Conservation (phyloP, 176 grass and related monocot genomes). For the Juncus inflexus region DNA sequence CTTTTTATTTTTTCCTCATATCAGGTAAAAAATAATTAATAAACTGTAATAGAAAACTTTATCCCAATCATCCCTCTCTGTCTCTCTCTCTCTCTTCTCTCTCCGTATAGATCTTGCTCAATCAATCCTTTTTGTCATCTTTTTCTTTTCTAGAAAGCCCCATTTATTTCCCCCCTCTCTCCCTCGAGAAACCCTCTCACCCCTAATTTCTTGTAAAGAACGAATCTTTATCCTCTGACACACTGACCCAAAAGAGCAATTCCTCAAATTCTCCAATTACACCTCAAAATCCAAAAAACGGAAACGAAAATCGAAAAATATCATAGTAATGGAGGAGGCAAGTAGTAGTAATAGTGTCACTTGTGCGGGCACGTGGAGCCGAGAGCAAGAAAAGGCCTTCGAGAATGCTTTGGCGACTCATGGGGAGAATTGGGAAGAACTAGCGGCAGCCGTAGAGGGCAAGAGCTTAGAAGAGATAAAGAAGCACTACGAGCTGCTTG, state of each 20-base stretch:
- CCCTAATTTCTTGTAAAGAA: conserved; percentile 22
- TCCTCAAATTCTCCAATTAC: conserved; percentile 20
- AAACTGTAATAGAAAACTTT: conserved; percentile 13
- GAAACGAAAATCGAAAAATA: background rate
- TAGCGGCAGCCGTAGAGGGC: conserved; percentile 49
- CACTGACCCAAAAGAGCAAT: conserved; percentile 32
- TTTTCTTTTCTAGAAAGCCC: conserved; percentile 30
- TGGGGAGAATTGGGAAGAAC: conserved; percentile 46
- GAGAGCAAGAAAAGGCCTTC: conserved; percentile 82
- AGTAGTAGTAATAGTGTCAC: conserved; percentile 48
- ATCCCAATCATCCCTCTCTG: conserved; percentile 1
- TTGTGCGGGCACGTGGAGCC: conserved; percentile 43
- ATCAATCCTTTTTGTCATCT: conserved; percentile 7
- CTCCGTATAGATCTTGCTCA: conserved; percentile 13
- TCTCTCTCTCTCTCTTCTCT: conserved; percentile 10
- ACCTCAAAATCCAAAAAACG: conserved; percentile 14
- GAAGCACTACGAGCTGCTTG: conserved; percentile 67
- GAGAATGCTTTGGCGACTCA: conserved; percentile 61
- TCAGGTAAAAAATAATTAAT: background rate
- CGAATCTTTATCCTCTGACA: conserved; percentile 33
- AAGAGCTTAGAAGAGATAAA: conserved; percentile 68
- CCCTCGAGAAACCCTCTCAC: conserved; percentile 9
- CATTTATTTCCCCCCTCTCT: conserved; percentile 38
- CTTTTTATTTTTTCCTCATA: background rate
- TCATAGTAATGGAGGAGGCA: conserved; percentile 58